A percentile compares a stretch with the other conserved stretches of the same genome.
These are phyloP conservation scores for Cladosporium oxysporum DNA, from an alignment of 2,329 filamentous ascomycete genomes.

Conservation along the genomic window DNA sequence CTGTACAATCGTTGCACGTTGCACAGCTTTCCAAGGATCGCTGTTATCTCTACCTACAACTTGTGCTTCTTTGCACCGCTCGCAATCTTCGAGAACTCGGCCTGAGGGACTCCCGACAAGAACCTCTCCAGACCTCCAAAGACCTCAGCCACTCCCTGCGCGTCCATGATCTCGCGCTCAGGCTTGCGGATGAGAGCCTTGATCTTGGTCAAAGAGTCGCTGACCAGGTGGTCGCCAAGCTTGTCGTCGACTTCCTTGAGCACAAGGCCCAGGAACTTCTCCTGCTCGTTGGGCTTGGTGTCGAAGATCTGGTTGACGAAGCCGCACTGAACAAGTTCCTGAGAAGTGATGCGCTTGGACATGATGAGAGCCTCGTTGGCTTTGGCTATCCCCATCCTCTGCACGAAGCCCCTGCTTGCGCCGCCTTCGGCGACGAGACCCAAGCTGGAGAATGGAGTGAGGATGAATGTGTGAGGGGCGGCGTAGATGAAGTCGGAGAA, in stretches of 20 bases:
- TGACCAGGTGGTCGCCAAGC: conserved; percentile 76
- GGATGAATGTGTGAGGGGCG: conserved; percentile 75
- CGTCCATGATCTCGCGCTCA: conserved; percentile 71
- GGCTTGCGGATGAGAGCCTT: conserved; percentile 80
- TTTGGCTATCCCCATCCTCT: conserved; percentile 74
- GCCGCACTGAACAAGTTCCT: conserved; percentile 73
- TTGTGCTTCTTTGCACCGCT: conserved; percentile 93
- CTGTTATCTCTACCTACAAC: conserved; percentile 60
- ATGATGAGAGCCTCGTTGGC: conserved; percentile 94
- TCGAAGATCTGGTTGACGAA: conserved; percentile 85
- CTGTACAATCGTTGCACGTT: background rate
- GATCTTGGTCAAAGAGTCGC: conserved; percentile 76
- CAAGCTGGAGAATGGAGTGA: conserved; percentile 88
- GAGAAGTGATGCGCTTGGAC: conserved; percentile 72
- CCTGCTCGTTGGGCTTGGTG: conserved; percentile 60
- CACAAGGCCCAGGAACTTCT: conserved; percentile 70
- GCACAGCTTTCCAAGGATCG: background rate
- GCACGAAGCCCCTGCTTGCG: conserved; percentile 74
- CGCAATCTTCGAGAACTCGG: conserved; percentile 84
- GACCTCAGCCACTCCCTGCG: conserved; percentile 77
- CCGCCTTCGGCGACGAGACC: conserved; percentile 90
- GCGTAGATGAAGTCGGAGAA: conserved; percentile 93
- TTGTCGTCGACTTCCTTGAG: conserved; percentile 77
- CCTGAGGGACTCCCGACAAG: conserved; percentile 75
- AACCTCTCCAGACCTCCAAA: conserved; percentile 85